Evolutionary conservation across 2,329 filamentous ascomycete species (phyloP).

Genomic region (Didymella keratinophila): DNA sequence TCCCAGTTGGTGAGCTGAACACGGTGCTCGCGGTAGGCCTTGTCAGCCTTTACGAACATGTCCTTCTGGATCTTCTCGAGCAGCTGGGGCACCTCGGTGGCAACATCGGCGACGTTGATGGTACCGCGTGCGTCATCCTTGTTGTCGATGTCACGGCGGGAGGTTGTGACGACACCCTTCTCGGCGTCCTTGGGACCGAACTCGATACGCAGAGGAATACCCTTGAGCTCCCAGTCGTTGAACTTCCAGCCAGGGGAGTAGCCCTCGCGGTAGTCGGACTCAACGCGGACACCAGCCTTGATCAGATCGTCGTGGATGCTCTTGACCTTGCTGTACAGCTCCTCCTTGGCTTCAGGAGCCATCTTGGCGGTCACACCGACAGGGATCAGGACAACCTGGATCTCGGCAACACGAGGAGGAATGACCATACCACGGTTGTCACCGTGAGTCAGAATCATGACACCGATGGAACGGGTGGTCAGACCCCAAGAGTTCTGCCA

Average conservation of each 20-base stretch:
- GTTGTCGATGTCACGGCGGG: constrained; percentile 83
- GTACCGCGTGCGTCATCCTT: constrained; percentile 69
- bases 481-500: constrained; percentile 99
- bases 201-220: constrained; percentile 91
- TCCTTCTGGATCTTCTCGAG: constrained; percentile 91
- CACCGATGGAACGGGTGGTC: constrained; percentile 94
- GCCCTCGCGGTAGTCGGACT: constrained; percentile 84
- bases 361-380: constrained; percentile 82
- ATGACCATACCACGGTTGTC: constrained; percentile 96
- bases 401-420: constrained; percentile 86
- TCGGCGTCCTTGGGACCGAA: constrained; percentile 95
- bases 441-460: constrained; percentile 98
- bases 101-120: constrained; percentile 77
- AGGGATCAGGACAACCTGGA: constrained; percentile 86
- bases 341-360: constrained; percentile 75
- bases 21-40: constrained; percentile 80
- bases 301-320: constrained; percentile 73
- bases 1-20: constrained; percentile 85
- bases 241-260: constrained; percentile 97
- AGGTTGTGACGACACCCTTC: constrained; percentile 82
- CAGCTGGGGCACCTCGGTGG: constrained; percentile 76
- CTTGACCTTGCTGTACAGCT: constrained; percentile 78
- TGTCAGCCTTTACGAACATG: constrained; percentile 78
- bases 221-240: constrained; percentile 98
- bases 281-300: constrained; percentile 76